A percentile compares a stretch with the other conserved stretches of the same genome.
phyloP scores from a whole-genome alignment of 1,284 basidiomycete genomes.

The Inonotus obliquus region DNA sequence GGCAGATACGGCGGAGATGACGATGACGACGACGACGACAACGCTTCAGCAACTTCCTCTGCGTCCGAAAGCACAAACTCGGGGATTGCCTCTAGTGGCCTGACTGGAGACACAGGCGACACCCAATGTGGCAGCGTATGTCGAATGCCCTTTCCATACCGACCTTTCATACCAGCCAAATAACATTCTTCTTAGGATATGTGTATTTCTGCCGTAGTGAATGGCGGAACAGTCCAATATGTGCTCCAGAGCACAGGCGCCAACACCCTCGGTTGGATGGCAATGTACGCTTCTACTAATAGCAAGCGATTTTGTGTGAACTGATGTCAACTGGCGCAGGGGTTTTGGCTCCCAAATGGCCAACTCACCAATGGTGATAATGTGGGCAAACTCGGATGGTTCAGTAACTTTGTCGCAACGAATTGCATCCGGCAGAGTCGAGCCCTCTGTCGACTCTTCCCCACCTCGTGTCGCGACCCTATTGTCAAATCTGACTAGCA shows the following conservation, averaged over 20 bases:
- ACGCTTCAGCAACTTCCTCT: conserved; percentile 28
- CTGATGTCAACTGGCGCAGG: conserved; percentile 28
- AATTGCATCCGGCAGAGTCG: conserved; percentile 36
- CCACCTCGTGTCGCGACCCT: conserved; percentile 47
- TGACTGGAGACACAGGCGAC: conserved; percentile 24
- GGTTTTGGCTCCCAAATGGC: conserved; percentile 53
- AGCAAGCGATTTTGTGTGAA: background rate
- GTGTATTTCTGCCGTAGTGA: conserved; percentile 41
- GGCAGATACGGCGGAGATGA: background rate
- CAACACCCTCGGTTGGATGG: conserved; percentile 49
- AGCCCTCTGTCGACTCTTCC: conserved; percentile 44
- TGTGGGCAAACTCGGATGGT: conserved; percentile 56
- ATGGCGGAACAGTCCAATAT: conserved; percentile 41
- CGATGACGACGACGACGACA: conserved; percentile 5
- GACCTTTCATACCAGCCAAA: background rate
- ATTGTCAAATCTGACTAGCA: conserved; percentile 33
- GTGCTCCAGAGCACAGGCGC: conserved; percentile 35
- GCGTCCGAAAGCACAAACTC: conserved; percentile 5
- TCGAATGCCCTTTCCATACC: conserved; percentile 9
- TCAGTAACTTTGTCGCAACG: conserved; percentile 58
- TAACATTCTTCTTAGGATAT: conserved; percentile 31
- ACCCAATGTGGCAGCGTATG: conserved; percentile 24
- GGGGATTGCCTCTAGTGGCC: conserved; percentile 19
- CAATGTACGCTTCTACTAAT: conserved; percentile 35
- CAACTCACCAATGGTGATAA: conserved; percentile 55